Conservation (phyloP, 1,139 yeast species). For the Geotrichum candidum region DNA sequence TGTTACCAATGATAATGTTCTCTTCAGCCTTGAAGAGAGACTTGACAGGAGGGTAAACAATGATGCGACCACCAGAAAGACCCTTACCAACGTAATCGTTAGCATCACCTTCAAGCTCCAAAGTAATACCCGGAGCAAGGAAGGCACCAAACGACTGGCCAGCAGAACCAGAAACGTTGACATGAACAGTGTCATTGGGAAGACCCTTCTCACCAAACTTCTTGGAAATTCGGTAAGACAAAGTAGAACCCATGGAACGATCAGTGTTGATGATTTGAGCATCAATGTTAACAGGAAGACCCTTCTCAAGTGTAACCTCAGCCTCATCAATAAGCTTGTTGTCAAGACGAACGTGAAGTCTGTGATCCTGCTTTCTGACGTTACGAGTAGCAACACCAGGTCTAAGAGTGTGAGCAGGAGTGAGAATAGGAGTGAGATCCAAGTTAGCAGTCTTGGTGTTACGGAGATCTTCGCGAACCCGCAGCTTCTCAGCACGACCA, state of each 20-base stretch:
- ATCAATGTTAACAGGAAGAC: conserved; percentile 89
- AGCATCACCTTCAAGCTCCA: conserved; percentile 94
- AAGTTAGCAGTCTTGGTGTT: conserved; percentile 87
- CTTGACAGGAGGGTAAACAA: conserved; percentile 84
- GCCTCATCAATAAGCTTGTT: conserved; percentile 95
- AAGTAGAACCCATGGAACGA: conserved; percentile 90
- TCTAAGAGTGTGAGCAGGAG: conserved; percentile 94
- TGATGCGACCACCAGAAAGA: conserved; percentile 87
- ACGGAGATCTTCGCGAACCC: conserved; percentile 77
- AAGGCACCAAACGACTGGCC: conserved; percentile 99
- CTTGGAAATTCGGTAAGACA: conserved; percentile 90
- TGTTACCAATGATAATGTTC: conserved; percentile 93
- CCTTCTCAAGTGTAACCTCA: conserved; percentile 86
- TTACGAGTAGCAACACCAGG: conserved; percentile 97
- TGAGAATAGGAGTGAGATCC: conserved; percentile 85
- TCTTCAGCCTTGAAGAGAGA: conserved; percentile 89
- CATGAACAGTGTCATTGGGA: conserved; percentile 95
- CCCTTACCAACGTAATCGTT: conserved; percentile 98
- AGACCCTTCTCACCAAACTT: conserved; percentile 88
- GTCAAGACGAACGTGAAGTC: conserved; percentile 85
- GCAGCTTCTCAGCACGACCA: conserved; percentile 88
- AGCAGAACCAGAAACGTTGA: conserved; percentile 85
- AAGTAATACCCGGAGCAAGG: conserved; percentile 91
- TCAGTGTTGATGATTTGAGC: conserved; percentile 93
- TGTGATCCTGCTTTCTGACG: conserved; percentile 90